Base-by-base conservation (phyloP, 1,139 yeast genomes). In the Blastobotrys ciferrii region DNA sequence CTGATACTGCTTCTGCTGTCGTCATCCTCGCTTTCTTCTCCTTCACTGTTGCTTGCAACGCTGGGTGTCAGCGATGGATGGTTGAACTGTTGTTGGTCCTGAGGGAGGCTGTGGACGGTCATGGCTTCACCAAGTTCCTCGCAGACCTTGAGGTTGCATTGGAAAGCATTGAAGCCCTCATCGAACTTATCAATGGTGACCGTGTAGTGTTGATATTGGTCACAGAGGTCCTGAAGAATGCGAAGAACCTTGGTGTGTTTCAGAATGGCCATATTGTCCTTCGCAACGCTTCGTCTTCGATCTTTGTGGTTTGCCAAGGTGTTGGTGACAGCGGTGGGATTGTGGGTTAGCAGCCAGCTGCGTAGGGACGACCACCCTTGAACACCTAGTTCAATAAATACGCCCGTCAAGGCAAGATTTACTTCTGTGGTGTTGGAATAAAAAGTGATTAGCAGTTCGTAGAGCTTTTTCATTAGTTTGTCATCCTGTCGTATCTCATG, bases 391-490 rank as follows among this genome's bases (percentile, higher is more conserved):
- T 62, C 64, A 23, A 54, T 46, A 11, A 63, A 25, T 9, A 62
- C 48, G 13, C 58, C 57, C 1, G 63, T 61, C 32, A 63, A 49
- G 2, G 56, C 53, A 25, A 63, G 45, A 45, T 63, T 63, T 14
- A 61, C 47, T 18, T 58, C 63, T 7, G 57, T 53, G 12, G 57
- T 33, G 48, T 63, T 63, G 12, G 60, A 51, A 45, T 57, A 62
- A 43, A 58, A 63, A 12, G 31, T 28, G 4, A 48, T 28, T 12
- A 63, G 35, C 36, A 52, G 36, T 1, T 37, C 37, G 2, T 55
- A 39, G 1, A 60, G 40, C 11, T 35, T 32, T 3, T 43, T 32
- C 50, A 63, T 45, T 13, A 59, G 42, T 32, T 43, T 32, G 43
- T 59, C 64, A 15, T 54, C 54, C 1, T 46, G 42, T n/a, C 43